phyloP scores from a whole-genome alignment of 1,139 yeast species.

The Geotrichum bryndzae region DNA sequence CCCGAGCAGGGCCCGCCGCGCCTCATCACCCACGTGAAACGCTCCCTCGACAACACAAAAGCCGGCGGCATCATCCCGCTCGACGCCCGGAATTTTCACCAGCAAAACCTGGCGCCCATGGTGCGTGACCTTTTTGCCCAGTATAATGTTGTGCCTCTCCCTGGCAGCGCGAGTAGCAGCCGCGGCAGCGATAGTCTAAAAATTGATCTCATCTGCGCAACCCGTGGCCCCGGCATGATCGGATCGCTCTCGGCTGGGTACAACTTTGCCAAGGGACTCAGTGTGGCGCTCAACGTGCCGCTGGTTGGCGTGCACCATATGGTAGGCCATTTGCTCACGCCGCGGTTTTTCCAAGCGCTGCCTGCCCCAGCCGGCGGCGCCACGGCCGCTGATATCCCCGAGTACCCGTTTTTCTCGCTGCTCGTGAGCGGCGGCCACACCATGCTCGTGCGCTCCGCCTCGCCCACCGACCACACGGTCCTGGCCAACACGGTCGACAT shows the following conservation, averaged over 20 bases:
- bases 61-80: conserved; percentile 89
- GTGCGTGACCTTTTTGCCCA: conserved; percentile 38
- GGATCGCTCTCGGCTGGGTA: conserved; percentile 81
- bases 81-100: conserved; percentile 77
- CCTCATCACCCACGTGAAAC: conserved; percentile 55
- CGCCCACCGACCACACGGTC: conserved; percentile 61
- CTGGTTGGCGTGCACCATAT: conserved; percentile 90
- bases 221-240: conserved; percentile 96
- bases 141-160: neutral
- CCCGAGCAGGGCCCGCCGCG: conserved; percentile 38
- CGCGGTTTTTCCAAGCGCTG: conserved; percentile 40
- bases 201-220: conserved; percentile 79
- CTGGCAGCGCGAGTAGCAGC: neutral
- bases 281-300: conserved; percentile 72
- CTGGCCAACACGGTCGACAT: conserved; percentile 75
- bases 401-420: conserved; percentile 73
- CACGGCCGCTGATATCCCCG: conserved; percentile 41
- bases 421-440: conserved; percentile 95
- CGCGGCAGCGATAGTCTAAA: conserved; percentile 24
- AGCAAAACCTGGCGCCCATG: conserved; percentile 46
- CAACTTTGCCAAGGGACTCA: conserved; percentile 78
- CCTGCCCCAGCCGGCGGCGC: conserved; percentile 33
- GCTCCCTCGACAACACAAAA: conserved; percentile 58
- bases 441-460: conserved; percentile 63
- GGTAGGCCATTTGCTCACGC: conserved; percentile 82